These are phyloP conservation scores for Fraxinus dipetala DNA, from an alignment of 305 asterid species.

Conservation along the genomic window DNA sequence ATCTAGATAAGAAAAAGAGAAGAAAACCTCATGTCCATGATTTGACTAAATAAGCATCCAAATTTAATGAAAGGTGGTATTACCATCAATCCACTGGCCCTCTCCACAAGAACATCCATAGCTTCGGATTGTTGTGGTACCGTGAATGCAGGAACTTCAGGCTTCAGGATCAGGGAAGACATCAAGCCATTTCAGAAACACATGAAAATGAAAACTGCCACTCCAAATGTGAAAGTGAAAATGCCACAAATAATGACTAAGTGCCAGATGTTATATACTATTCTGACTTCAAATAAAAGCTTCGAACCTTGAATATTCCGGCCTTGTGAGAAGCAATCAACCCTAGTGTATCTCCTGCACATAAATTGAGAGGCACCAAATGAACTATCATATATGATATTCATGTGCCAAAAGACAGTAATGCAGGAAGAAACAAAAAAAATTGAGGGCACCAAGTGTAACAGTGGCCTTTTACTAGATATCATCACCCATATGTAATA, in stretches of 20 bases:
- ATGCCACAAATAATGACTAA: conserved; percentile 22
- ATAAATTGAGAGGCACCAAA: neutral
- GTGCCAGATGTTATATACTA: conserved; percentile 1
- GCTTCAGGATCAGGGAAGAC: conserved; percentile 64
- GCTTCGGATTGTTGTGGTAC: conserved; percentile 84
- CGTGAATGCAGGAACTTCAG: conserved; percentile 78
- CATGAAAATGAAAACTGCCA: conserved; percentile 40
- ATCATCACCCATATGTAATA: neutral
- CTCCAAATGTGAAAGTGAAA: conserved; percentile 23
- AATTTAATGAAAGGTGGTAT: conserved; percentile 8
- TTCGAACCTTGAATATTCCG: conserved; percentile 76
- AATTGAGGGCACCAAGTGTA: neutral
- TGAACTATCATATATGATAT: neutral
- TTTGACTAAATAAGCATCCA: neutral
- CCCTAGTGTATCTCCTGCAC: conserved; percentile 66
- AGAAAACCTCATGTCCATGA: neutral
- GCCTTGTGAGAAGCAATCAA: conserved; percentile 90
- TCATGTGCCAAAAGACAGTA: neutral
- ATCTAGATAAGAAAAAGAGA: neutral
- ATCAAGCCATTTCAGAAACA: conserved; percentile 50
- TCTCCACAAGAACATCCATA: conserved; percentile 66
- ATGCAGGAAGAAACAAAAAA: neutral
- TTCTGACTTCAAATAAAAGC: conserved; percentile 23
- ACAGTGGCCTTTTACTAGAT: neutral
- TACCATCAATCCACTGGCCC: conserved; percentile 63